Conservation (phyloP, 164 flowering plant genomes). For the Piper betle region DNA sequence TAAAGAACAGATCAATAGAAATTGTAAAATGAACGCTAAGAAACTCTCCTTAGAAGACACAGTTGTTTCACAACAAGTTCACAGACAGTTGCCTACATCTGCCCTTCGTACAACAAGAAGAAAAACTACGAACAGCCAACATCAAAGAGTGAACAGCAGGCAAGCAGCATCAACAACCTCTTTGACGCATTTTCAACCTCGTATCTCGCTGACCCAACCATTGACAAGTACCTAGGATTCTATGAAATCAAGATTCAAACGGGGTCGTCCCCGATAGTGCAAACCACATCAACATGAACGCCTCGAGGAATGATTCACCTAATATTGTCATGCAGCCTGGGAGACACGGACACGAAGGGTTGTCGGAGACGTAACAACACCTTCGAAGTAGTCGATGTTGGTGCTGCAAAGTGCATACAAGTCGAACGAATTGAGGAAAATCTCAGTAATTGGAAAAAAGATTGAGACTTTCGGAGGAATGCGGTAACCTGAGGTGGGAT, state of each 20-base stretch:
- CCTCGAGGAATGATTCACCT: slow-evolving; percentile 10
- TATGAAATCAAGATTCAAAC: slow-evolving; percentile 82
- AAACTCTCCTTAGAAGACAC: no score
- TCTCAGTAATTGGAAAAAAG: no score
- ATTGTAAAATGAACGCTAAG: no score
- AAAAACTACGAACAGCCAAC: slow-evolving; percentile 49
- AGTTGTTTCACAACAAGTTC: no score
- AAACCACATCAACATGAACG: slow-evolving; percentile 65
- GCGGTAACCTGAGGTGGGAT: not conserved
- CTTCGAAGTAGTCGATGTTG: slow-evolving; percentile 75
- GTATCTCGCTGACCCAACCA: slow-evolving; percentile 37
- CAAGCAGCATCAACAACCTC: slow-evolving; percentile 40
- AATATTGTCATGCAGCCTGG: slow-evolving; percentile 51
- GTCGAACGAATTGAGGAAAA: no score
- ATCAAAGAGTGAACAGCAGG: slow-evolving; percentile 23
- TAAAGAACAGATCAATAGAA: no score
- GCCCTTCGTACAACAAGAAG: no score
- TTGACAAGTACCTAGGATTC: slow-evolving; percentile 60
- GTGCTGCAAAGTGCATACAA: slow-evolving; percentile 24
- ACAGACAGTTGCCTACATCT: no score
- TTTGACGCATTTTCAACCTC: slow-evolving; percentile 36
- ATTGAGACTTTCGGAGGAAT: not conserved
- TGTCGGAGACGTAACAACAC: slow-evolving; percentile 58
- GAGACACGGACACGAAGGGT: slow-evolving; percentile 56
- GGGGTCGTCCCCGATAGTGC: slow-evolving; percentile 46